These are phyloP conservation scores for Globisporangium canariense DNA, from an alignment of 352 stramenopile genomes.

Conservation along the genomic window DNA sequence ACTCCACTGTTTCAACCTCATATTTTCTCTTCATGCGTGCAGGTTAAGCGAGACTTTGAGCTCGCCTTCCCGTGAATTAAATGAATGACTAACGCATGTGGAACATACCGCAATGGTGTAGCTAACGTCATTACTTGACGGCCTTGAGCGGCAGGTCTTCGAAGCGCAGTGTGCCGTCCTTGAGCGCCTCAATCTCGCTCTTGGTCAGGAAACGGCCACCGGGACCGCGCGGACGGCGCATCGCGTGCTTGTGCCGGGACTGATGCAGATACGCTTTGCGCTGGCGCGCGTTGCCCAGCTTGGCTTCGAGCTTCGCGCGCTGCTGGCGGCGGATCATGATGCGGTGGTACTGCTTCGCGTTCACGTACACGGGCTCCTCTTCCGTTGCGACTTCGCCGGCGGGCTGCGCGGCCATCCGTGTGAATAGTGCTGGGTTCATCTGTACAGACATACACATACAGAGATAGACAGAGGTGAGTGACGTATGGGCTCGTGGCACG, in stretches of 20 bases:
- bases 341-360: slow-evolving; percentile 89
- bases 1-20: no score
- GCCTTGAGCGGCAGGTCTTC: slow-evolving; percentile 56
- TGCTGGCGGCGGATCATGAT: slow-evolving; percentile 89
- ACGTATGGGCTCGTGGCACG: no score
- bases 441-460: neutral
- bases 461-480: neutral
- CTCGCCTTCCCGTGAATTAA: neutral
- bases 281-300: slow-evolving; percentile 73
- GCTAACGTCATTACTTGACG: neutral
- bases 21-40: neutral
- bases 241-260: slow-evolving; percentile 86
- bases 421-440: slow-evolving; percentile 5
- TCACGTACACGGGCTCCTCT: slow-evolving; percentile 88
- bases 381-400: slow-evolving; percentile 22
- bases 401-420: neutral
- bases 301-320: slow-evolving; percentile 82
- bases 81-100: neutral
- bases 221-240: slow-evolving; percentile 77
- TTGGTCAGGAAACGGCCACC: slow-evolving; percentile 82
- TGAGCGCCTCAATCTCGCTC: slow-evolving; percentile 74
- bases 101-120: neutral
- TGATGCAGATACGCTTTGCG: slow-evolving; percentile 86
- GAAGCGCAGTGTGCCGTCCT: slow-evolving; percentile 59
- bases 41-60: neutral